Evolutionary conservation across 805 yeast genomes (phyloP).

Genomic region (Ogataea ramenticola): DNA sequence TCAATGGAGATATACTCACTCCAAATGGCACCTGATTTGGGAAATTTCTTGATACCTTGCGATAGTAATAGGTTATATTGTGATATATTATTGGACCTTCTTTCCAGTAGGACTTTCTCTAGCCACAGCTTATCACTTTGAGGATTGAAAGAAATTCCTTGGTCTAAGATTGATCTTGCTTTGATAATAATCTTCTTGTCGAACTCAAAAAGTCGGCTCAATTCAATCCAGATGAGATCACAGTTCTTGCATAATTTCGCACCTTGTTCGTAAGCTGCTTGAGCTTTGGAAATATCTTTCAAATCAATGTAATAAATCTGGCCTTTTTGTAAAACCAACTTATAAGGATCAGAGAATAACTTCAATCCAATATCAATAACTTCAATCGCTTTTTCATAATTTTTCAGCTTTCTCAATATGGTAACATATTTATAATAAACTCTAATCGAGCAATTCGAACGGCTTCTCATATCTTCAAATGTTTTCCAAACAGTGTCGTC

Average conservation of each 20-base stretch:
- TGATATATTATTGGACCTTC: conserved; percentile 33
- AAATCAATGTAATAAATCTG: conserved; percentile 36
- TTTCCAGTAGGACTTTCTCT: conserved; percentile 54
- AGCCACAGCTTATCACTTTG: conserved; percentile 47
- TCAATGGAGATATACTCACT: conserved; percentile 43
- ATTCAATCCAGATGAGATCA: conserved; percentile 45
- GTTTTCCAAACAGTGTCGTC: conserved; percentile 28
- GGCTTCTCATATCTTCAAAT: conserved; percentile 20
- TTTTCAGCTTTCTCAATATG: conserved; percentile 35
- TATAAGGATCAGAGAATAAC: conserved; percentile 41
- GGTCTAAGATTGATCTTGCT: conserved; percentile 69
- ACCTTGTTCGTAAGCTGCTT: conserved; percentile 42
- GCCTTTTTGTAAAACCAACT: conserved; percentile 56
- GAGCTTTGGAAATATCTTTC: conserved; percentile 31
- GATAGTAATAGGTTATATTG: conserved; percentile 51
- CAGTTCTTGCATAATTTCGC: conserved; percentile 38
- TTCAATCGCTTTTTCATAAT: conserved; percentile 29
- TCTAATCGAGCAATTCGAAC: conserved; percentile 30
- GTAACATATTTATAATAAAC: conserved; percentile 58
- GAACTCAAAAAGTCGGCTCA: conserved; percentile 41
- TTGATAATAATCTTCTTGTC: conserved; percentile 35
- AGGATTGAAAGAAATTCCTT: conserved; percentile 49
- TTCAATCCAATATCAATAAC: conserved; percentile 40
- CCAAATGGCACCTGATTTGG: conserved; percentile 62
- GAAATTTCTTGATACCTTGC: conserved; percentile 52